phyloP scores from a whole-genome alignment of 2,329 filamentous ascomycete species.

The Arthrobotrys conoides region DNA sequence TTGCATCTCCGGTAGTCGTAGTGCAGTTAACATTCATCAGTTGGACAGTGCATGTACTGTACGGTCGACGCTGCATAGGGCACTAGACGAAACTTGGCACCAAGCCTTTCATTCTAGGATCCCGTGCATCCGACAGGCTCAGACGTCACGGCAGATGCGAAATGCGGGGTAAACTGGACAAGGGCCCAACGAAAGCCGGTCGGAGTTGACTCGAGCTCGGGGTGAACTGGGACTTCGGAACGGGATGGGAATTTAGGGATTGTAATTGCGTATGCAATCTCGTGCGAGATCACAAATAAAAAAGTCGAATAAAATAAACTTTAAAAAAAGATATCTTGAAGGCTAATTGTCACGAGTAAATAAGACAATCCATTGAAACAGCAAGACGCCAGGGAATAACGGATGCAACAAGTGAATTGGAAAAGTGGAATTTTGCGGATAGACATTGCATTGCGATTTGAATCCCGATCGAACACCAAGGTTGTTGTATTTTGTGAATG shows the following conservation, averaged over 20 bases:
- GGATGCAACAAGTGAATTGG: conserved; percentile 5
- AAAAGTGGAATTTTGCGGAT: conserved; percentile 12
- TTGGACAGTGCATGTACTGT: conserved; percentile 4
- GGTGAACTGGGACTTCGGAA: conserved; percentile 29
- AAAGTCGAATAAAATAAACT: neutral
- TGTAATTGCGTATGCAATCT: conserved; percentile 11
- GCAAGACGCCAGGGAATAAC: neutral
- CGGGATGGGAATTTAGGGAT: conserved; percentile 12
- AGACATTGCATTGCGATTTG: neutral
- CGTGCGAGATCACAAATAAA: conserved; percentile 24
- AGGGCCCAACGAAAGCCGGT: conserved; percentile 11
- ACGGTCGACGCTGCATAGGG: conserved; percentile 16
- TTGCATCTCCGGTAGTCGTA: conserved; percentile 3
- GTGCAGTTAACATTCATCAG: neutral
- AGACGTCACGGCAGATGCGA: conserved; percentile 49
- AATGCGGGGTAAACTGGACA: conserved; percentile 56
- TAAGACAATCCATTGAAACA: conserved; percentile 3
- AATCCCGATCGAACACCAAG: neutral
- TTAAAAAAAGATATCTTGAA: neutral
- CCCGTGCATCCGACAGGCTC: conserved; percentile 53
- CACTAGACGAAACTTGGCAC: conserved; percentile 58
- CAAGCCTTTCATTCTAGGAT: conserved; percentile 41
- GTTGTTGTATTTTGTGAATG: conserved; percentile 8
- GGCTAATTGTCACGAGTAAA: conserved; percentile 1
- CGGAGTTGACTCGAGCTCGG: conserved; percentile 18